Percentiles rank a stretch among this genome's conserved stretches.
Evolutionary conservation across 331 rosid genomes (phyloP).

Genomic region (Quercus tomentella): DNA sequence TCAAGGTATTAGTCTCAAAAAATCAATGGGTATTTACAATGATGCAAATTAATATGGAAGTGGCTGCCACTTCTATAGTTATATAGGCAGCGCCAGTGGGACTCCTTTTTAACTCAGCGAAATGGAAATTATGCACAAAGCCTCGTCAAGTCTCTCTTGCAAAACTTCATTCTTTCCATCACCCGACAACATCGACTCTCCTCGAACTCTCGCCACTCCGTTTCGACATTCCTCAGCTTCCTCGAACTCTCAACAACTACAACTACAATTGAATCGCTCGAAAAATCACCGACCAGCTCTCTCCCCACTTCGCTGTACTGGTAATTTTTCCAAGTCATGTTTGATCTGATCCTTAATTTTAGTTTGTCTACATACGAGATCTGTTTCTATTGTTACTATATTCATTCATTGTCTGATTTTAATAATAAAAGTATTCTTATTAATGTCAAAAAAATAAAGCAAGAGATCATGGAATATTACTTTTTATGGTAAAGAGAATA

Average conservation of each 20-base stretch:
- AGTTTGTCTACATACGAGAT: neutral
- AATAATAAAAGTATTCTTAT: no score
- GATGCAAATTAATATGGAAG: neutral
- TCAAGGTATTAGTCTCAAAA: neutral
- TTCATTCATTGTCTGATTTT: no score
- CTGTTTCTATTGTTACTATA: neutral
- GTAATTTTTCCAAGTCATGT: constrained; percentile 10
- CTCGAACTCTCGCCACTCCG: constrained; percentile 21
- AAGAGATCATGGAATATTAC: neutral
- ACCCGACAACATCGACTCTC: constrained; percentile 10
- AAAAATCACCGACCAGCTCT: constrained; percentile 19
- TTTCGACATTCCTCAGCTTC: neutral
- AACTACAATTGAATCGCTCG: constrained; percentile 2
- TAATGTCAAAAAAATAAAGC: neutral
- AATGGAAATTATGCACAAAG: constrained; percentile 23
- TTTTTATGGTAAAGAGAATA: constrained; percentile 7
- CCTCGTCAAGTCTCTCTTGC: neutral
- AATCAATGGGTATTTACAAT: neutral
- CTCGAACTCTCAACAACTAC: neutral
- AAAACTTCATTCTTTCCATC: constrained; percentile 30
- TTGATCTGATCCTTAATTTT: neutral
- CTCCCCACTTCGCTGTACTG: constrained; percentile 33
- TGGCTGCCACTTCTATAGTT: no score
- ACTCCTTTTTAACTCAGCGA: no score
- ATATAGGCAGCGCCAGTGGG: no score